These are phyloP conservation scores for Pseudopediastrum boryanum DNA, from an alignment of 139 green algal genomes.

Conservation along the genomic window DNA sequence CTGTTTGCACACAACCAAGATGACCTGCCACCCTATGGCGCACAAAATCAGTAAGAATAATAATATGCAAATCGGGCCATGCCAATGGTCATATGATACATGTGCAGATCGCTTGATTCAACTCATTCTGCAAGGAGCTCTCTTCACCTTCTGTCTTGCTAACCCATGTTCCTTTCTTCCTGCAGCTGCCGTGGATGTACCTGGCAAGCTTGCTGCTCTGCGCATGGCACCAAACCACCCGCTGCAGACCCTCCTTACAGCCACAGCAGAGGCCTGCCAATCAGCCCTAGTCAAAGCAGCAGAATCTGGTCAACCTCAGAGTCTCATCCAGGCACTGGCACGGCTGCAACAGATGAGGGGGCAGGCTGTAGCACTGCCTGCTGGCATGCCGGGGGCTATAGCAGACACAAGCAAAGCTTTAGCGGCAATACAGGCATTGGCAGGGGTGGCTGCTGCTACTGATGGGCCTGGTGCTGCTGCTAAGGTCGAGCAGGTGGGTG, in stretches of 20 bases:
- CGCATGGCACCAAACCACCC: not conserved
- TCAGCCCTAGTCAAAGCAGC: conserved; percentile 21
- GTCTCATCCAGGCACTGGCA: conserved; percentile 23
- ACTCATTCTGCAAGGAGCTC: not conserved
- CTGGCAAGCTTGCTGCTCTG: not conserved
- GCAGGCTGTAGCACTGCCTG: conserved; percentile 35
- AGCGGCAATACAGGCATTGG: conserved; percentile 51
- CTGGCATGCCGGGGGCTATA: conserved; percentile 45
- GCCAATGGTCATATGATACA: not conserved
- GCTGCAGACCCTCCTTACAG: conserved; percentile 19
- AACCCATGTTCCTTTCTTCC: too few species aligned
- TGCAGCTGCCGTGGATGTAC: conserved; percentile 1
- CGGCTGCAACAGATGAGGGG: conserved; percentile 60
- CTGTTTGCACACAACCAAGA: too few species aligned
- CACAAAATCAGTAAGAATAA: too few species aligned
- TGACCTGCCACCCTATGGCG: too few species aligned
- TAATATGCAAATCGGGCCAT: too few species aligned
- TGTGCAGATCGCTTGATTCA: conserved; percentile 3
- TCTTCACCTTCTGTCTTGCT: not conserved
- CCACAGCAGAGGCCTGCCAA: conserved; percentile 32
- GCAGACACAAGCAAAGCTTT: conserved; percentile 60
- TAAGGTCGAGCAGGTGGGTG: too few species aligned
- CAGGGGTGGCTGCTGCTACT: not conserved
- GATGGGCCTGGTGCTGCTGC: too few species aligned
- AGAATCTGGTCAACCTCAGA: conserved; percentile 5